These are phyloP conservation scores for Fusarium guadeloupense DNA, from an alignment of 2,329 filamentous ascomycete species.

Conservation along the genomic window DNA sequence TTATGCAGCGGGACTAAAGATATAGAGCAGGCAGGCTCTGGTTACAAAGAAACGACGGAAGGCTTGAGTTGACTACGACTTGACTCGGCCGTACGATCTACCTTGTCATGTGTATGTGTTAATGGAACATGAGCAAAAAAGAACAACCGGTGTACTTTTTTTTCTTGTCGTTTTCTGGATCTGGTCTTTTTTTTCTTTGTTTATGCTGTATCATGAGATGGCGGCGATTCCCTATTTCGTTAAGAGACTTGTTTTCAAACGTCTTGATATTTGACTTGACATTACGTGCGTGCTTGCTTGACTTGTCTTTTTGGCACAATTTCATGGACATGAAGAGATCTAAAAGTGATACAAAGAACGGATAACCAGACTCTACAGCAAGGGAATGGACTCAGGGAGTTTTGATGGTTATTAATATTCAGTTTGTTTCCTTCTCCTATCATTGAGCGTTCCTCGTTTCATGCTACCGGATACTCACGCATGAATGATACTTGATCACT, in stretches of 20 bases:
- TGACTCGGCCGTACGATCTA: slow-evolving; percentile 20
- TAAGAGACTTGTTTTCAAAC: slow-evolving; percentile 28
- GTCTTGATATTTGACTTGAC: slow-evolving; percentile 6
- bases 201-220: slow-evolving; percentile 42
- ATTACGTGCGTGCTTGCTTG: not conserved
- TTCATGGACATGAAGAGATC: not conserved
- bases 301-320: not conserved
- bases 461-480: slow-evolving; percentile 14
- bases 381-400: slow-evolving; percentile 2
- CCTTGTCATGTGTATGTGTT: slow-evolving; percentile 43
- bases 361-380: not conserved
- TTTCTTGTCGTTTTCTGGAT: slow-evolving; percentile 28
- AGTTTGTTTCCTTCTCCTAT: slow-evolving; percentile 27
- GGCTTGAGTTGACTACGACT: not conserved
- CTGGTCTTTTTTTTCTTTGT: slow-evolving; percentile 38
- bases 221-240: slow-evolving; percentile 40
- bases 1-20: slow-evolving; percentile 20
- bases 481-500: not conserved
- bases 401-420: slow-evolving; percentile 16
- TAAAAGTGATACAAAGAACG: not conserved
- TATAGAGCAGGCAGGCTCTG: slow-evolving; percentile 10
- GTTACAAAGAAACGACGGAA: slow-evolving; percentile 12
- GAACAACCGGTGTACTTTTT: slow-evolving; percentile 37
- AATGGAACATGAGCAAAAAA: slow-evolving; percentile 46
- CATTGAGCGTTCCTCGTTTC: not conserved